These are phyloP conservation scores for Salinomyces thailandicus DNA, from an alignment of 2,329 filamentous ascomycete species.

Conservation along the genomic window DNA sequence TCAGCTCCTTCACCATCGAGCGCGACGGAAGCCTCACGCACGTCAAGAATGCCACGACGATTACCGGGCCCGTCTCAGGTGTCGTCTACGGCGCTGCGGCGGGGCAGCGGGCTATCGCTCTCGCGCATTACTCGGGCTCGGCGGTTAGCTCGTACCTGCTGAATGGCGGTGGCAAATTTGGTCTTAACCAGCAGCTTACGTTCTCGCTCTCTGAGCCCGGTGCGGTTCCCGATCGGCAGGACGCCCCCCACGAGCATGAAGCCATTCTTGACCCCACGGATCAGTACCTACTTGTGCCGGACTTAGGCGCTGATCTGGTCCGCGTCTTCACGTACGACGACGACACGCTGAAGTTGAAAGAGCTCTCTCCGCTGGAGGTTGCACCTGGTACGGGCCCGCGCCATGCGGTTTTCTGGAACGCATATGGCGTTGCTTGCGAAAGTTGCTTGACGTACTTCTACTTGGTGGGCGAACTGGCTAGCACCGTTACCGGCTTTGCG, in stretches of 20 bases:
- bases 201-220: slow-evolving; percentile 22
- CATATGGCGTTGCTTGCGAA: slow-evolving; percentile 16
- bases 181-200: slow-evolving; percentile 25
- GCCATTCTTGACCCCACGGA: slow-evolving; percentile 29
- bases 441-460: slow-evolving; percentile 26
- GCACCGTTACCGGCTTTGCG: slow-evolving; percentile 39
- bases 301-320: slow-evolving; percentile 29
- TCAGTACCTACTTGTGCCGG: slow-evolving; percentile 28
- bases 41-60: slow-evolving; percentile 25
- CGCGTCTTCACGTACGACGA: slow-evolving; percentile 24
- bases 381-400: slow-evolving; percentile 26
- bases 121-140: slow-evolving; percentile 33
- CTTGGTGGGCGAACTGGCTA: slow-evolving; percentile 40
- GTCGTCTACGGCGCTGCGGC: slow-evolving; percentile 31
- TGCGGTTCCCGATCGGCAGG: slow-evolving; percentile 23
- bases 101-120: slow-evolving; percentile 27
- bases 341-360: slow-evolving; percentile 17
- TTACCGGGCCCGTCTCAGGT: slow-evolving; percentile 31
- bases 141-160: slow-evolving; percentile 36
- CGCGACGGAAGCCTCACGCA: slow-evolving; percentile 30
- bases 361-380: slow-evolving; percentile 16
- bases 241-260: slow-evolving; percentile 28
- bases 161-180: slow-evolving; percentile 37
- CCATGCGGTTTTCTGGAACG: slow-evolving; percentile 27
- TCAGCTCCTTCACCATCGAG: slow-evolving; percentile 32